These are phyloP conservation scores for Homolaphlyctis polyrhiza DNA, from an alignment of 371 early-diverging fungal species.

Conservation along the genomic window DNA sequence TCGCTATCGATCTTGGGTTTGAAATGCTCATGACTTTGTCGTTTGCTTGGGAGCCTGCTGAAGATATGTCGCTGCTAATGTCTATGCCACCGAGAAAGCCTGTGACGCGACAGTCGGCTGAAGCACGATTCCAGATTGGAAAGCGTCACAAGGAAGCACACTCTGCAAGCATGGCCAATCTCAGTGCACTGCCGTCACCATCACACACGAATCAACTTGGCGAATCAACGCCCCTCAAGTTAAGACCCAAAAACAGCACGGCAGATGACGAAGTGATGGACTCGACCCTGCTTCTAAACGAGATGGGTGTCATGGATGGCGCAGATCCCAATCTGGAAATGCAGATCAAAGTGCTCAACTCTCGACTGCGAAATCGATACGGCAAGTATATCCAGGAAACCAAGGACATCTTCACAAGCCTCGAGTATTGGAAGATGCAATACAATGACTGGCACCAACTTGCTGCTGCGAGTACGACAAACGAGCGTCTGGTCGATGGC, in stretches of 20 bases:
- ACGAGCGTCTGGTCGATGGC: slow-evolving; percentile 39
- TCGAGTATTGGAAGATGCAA: slow-evolving; percentile 32
- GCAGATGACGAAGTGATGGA: slow-evolving; percentile 6
- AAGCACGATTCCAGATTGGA: slow-evolving; percentile 9
- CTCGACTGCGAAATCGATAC: slow-evolving; percentile 21
- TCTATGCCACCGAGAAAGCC: slow-evolving; percentile 40
- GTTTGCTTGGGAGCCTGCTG: slow-evolving; percentile 55
- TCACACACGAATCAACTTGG: neutral
- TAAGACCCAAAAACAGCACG: neutral
- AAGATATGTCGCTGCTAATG: slow-evolving; percentile 37
- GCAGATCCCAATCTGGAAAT: neutral
- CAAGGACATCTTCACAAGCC: slow-evolving; percentile 24
- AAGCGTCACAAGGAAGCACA: slow-evolving; percentile 11
- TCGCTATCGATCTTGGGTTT: slow-evolving; percentile 51
- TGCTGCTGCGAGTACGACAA: slow-evolving; percentile 17
- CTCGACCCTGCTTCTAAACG: slow-evolving; percentile 3
- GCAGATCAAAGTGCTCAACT: slow-evolving; percentile 3
- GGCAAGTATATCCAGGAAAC: slow-evolving; percentile 25
- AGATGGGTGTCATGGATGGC: neutral
- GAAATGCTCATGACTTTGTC: slow-evolving; percentile 50
- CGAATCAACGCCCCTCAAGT: neutral
- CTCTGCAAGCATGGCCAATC: slow-evolving; percentile 6
- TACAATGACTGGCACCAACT: slow-evolving; percentile 29
- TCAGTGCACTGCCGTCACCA: neutral
- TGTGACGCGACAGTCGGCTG: slow-evolving; percentile 23